phyloP scores from a whole-genome alignment of 371 early-diverging fungal genomes.

The Mucor indicus region DNA sequence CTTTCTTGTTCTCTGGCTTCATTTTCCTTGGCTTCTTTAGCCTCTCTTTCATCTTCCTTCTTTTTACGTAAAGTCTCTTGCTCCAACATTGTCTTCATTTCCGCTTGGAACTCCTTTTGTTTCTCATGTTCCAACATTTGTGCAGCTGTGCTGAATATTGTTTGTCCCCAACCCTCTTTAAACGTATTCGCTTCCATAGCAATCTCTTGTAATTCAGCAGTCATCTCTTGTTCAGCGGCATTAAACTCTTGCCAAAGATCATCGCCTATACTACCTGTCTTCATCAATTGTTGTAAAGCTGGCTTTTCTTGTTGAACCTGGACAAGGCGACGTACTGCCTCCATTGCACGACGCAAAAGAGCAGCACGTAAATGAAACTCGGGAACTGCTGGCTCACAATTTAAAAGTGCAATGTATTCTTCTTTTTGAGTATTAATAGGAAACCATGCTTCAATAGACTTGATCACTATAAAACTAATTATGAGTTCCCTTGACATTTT shows the following conservation, averaged over 20 bases:
- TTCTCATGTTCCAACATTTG: conserved; percentile 71
- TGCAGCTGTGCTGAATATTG: conserved; percentile 81
- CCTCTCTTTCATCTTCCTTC: conserved; percentile 33
- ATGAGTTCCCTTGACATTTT: too few species aligned
- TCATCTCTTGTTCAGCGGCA: conserved; percentile 80
- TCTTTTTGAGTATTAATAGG: conserved; percentile 63
- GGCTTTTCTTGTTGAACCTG: conserved; percentile 84
- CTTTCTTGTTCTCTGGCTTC: conserved; percentile 25
- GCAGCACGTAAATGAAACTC: conserved; percentile 71
- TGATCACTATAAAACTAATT: conserved; percentile 20
- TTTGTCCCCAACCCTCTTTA: conserved; percentile 83
- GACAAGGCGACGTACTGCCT: conserved; percentile 73
- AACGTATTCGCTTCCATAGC: conserved; percentile 79
- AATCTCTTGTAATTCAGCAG: conserved; percentile 80
- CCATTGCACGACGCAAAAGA: conserved; percentile 83
- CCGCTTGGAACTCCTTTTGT: conserved; percentile 45
- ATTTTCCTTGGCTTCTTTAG: conserved; percentile 29
- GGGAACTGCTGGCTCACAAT: conserved; percentile 57
- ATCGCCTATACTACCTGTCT: conserved; percentile 85
- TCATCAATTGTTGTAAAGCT: conserved; percentile 74
- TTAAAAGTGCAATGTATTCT: conserved; percentile 68
- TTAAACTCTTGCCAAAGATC: conserved; percentile 81
- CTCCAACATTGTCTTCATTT: conserved; percentile 44
- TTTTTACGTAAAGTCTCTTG: conserved; percentile 37
- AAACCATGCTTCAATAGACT: conserved; percentile 69